These are phyloP conservation scores for Diutina sp. DNA, from an alignment of 1,139 yeast species.

Conservation along the genomic window DNA sequence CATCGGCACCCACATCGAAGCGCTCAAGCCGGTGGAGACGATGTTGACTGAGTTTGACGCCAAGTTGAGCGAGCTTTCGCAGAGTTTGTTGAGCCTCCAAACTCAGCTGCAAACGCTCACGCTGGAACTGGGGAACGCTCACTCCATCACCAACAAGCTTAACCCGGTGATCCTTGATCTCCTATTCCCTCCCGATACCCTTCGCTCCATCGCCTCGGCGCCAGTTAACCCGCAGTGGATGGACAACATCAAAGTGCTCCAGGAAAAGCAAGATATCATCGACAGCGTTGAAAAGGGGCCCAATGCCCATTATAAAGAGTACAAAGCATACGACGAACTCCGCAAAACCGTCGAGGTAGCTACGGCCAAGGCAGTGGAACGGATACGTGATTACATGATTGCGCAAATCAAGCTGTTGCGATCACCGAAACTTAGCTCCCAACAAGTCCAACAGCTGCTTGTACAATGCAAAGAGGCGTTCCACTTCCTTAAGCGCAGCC, in stretches of 20 bases:
- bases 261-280: conserved; percentile 42
- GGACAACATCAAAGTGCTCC: conserved; percentile 43
- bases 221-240: conserved; percentile 40
- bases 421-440: conserved; percentile 33
- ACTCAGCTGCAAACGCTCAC: conserved; percentile 29
- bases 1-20: not conserved
- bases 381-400: conserved; percentile 61
- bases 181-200: conserved; percentile 59
- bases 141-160: conserved; percentile 41
- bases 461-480: conserved; percentile 48
- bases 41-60: conserved; percentile 39
- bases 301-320: conserved; percentile 14
- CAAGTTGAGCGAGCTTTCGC: conserved; percentile 46
- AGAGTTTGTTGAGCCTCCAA: conserved; percentile 47
- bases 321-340: conserved; percentile 23
- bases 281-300: conserved; percentile 15
- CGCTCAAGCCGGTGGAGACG: conserved; percentile 20
- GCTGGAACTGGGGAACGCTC: conserved; percentile 33
- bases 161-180: conserved; percentile 65
- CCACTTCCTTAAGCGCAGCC: conserved; percentile 40
- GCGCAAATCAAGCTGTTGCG: conserved; percentile 53
- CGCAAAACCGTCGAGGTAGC: conserved; percentile 26
- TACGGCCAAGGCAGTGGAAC: conserved; percentile 47
- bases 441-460: conserved; percentile 57
- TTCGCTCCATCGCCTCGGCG: conserved; percentile 34